Evolutionary conservation across 257 asterid genomes (phyloP).

Genomic region (Voacanga thouarsii): DNA sequence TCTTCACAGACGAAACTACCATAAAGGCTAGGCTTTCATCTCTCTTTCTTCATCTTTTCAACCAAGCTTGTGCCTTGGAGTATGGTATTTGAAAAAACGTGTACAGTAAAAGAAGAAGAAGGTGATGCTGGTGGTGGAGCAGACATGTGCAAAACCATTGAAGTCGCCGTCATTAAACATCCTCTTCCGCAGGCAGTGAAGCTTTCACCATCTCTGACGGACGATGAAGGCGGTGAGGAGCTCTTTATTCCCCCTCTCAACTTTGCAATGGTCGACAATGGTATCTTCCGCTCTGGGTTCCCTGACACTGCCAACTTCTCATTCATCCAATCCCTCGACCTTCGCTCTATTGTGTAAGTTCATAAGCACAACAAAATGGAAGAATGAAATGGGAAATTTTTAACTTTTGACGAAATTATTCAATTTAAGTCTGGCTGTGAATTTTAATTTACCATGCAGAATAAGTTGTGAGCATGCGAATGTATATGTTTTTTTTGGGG

Average conservation of each 20-base stretch:
- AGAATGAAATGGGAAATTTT: neutral
- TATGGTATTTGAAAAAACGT: neutral
- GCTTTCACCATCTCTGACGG: constrained; percentile 26
- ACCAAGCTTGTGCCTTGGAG: neutral
- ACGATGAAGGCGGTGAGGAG: constrained; percentile 28
- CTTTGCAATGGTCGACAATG: constrained; percentile 72
- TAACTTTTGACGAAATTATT: neutral
- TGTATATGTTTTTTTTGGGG: neutral
- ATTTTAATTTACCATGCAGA: neutral
- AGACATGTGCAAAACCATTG: constrained; percentile 31
- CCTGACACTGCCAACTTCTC: constrained; percentile 66
- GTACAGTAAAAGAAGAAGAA: neutral
- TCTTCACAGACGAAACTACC: no score
- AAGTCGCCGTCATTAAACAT: constrained; percentile 32
- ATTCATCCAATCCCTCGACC: constrained; percentile 62
- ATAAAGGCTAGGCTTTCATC: neutral
- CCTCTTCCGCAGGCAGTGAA: constrained; percentile 12
- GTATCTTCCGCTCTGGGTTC: constrained; percentile 73
- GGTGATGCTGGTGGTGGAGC: neutral
- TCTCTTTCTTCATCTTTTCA: neutral
- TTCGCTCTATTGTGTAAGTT: constrained; percentile 65
- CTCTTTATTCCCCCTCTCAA: constrained; percentile 70
- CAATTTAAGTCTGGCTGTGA: neutral
- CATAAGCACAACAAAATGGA: neutral
- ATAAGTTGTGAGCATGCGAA: neutral